Conservation (phyloP, 495 filamentous ascomycete genomes). For the Staphylotrichum longicolle region DNA sequence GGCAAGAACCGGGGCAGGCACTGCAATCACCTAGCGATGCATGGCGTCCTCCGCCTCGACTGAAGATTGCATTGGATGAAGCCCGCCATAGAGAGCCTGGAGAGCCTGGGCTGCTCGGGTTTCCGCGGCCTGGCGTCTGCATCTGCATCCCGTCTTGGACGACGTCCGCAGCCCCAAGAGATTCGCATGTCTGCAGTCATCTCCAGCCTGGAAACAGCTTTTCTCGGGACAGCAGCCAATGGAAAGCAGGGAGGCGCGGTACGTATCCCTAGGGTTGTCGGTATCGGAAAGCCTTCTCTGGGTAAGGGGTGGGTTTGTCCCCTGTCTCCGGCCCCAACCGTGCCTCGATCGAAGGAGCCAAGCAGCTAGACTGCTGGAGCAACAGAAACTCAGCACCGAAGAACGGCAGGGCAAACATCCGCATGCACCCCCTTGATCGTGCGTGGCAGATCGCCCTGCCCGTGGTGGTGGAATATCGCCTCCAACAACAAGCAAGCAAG, state of each 20-base stretch:
- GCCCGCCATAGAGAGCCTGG: not conserved
- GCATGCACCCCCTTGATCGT: constrained; percentile 1
- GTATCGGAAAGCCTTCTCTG: not conserved
- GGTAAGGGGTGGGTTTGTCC: constrained; percentile 1
- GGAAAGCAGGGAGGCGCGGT: not conserved
- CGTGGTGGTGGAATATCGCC: too few relatives aligned
- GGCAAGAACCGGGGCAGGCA: not conserved
- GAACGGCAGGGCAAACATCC: not conserved
- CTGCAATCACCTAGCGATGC: not conserved
- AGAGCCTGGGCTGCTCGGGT: constrained; percentile 6
- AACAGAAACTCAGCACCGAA: too few relatives aligned
- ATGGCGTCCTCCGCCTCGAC: not conserved
- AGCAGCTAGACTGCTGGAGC: too few relatives aligned
- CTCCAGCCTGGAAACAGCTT: not conserved
- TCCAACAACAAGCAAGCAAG: constrained; percentile 2
- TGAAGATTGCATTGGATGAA: constrained; percentile 1
- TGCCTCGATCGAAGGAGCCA: not conserved
- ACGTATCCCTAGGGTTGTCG: not conserved
- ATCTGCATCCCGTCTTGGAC: not conserved
- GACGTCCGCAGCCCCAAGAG: not conserved
- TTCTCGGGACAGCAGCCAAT: constrained; percentile 16
- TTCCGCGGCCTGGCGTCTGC: constrained; percentile 10
- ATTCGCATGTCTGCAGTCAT: constrained; percentile 16
- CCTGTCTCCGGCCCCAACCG: not conserved
- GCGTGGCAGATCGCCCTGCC: constrained; percentile 19